Base-by-base conservation (phyloP, 352 stramenopile genomes). In the Phytophthora idaei region DNA sequence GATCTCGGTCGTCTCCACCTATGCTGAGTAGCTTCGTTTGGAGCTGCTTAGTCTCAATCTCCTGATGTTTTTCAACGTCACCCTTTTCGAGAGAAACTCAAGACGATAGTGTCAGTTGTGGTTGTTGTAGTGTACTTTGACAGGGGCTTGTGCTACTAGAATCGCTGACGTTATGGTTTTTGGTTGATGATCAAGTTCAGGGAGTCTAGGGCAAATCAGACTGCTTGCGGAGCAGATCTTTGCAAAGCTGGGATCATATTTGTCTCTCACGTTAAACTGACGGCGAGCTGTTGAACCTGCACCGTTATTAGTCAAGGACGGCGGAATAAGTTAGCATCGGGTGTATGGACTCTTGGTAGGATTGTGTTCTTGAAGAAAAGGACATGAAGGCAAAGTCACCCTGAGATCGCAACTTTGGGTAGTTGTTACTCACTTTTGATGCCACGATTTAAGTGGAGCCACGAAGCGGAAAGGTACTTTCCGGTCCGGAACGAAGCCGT, bases 401-500 rank as follows among this genome's bases (percentile, higher is more conserved):
- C 21, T 21, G 21, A 21, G 21, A 21, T 21, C 21, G 15, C 17
- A 41, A 27, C 32, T 11, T 49, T 7, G 14, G 50, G 4, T 45
- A 8, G 5, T 58, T 54, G 37, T 52, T 59, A 68, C 25, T 73
- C 53, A 77, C 64, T 81, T 80, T 34, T 79, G 72, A 57, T 87
- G 78, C 76, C 76, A 85, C 9, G 79, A 69, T 47, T 83, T 81
- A 14, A 85, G 73, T 0, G 92, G 93, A 65, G 98, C 93, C 14
- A 99, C 95, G 76, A 99, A 98, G 21, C 96, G 83, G 63, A 95
- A 95, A 0, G 94, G 94, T 9, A 99, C 92, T 51, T 97, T 95
- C 15, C 95, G 68, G 64, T 98, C 90, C 2, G 96, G 95, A 21
- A 94, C 96, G 28, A 90, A 86, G 11, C 95, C 95, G 41, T 90